Evolutionary conservation across 2,329 filamentous ascomycete genomes (phyloP).

Genomic region (Drechslera avenae): DNA sequence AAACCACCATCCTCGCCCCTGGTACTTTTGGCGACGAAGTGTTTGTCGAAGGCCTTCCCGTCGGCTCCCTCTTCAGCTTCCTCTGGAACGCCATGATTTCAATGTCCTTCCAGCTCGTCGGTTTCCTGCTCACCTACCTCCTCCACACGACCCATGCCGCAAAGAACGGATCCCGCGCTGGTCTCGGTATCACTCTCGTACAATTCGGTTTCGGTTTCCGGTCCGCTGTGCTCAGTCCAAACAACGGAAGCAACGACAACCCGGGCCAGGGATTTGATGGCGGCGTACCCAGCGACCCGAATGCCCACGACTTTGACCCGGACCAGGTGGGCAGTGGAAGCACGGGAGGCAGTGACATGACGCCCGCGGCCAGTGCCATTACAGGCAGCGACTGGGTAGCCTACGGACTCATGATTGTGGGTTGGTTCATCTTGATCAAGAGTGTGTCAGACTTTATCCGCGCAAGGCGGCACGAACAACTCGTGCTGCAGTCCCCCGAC

Average conservation of each 20-base stretch:
- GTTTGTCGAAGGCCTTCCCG: slow-evolving; percentile 93
- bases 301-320: slow-evolving; percentile 86
- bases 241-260: slow-evolving; percentile 48
- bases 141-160: slow-evolving; percentile 97
- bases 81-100: slow-evolving; percentile 93
- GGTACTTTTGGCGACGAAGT: slow-evolving; percentile 93
- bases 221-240: slow-evolving; percentile 49
- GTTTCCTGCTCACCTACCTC: slow-evolving; percentile 96
- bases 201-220: slow-evolving; percentile 98
- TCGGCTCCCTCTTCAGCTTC: slow-evolving; percentile 84
- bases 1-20: slow-evolving; percentile 94
- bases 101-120: slow-evolving; percentile 95
- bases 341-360: slow-evolving; percentile 41
- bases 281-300: slow-evolving; percentile 80
- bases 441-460: slow-evolving; percentile 89
- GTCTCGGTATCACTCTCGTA: slow-evolving; percentile 91
- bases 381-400: slow-evolving; percentile 84
- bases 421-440: slow-evolving; percentile 96
- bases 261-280: slow-evolving; percentile 59
- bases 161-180: slow-evolving; percentile 94
- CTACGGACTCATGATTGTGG: slow-evolving; percentile 93
- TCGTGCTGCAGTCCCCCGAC: slow-evolving; percentile 91
- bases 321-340: slow-evolving; percentile 60
- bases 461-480: slow-evolving; percentile 86
- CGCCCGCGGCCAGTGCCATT: slow-evolving; percentile 58